Percentiles rank a stretch among this genome's conserved stretches.
phyloP scores from a whole-genome alignment of 192 early-diverging fungal genomes.

The Rhizophagus prolifer region DNA sequence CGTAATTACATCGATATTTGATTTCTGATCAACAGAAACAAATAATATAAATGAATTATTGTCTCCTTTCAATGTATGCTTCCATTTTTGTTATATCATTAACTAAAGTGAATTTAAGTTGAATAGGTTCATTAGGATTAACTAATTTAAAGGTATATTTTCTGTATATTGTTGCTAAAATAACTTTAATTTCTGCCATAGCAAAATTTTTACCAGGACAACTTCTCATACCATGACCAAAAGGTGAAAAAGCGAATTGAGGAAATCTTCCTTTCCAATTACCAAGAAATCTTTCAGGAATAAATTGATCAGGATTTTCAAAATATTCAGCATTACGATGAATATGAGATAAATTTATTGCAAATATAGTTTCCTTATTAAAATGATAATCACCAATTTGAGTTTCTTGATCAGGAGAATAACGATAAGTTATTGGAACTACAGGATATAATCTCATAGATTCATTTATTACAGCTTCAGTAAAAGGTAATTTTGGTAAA shows the following conservation, averaged over 20 bases:
- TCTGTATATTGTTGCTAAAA: slow-evolving; percentile 21
- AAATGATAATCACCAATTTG: slow-evolving; percentile 39
- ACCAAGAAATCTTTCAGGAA: slow-evolving; percentile 24
- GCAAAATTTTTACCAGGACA: slow-evolving; percentile 29
- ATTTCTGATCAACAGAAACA: too few relatives aligned
- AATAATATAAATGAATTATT: background rate
- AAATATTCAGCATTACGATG: slow-evolving; percentile 40
- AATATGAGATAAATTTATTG: slow-evolving; percentile 40
- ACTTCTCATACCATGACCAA: slow-evolving; percentile 23
- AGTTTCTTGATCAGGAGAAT: slow-evolving; percentile 37
- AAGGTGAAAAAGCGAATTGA: slow-evolving; percentile 25
- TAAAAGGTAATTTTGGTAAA: slow-evolving; percentile 47
- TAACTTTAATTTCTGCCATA: slow-evolving; percentile 22
- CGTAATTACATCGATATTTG: too few relatives aligned
- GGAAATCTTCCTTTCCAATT: slow-evolving; percentile 17
- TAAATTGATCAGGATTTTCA: slow-evolving; percentile 5
- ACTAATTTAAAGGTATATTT: slow-evolving; percentile 29
- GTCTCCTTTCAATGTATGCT: slow-evolving; percentile 13
- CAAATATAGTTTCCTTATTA: slow-evolving; percentile 40
- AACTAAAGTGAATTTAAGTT: slow-evolving; percentile 1
- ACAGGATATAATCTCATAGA: slow-evolving; percentile 55
- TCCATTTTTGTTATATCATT: slow-evolving; percentile 26
- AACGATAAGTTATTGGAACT: slow-evolving; percentile 36
- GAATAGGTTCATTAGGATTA: slow-evolving; percentile 17
- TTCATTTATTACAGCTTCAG: slow-evolving; percentile 59